Evolutionary conservation across 176 grass and related monocot genomes (phyloP).

Genomic region (Lolium perenne): DNA sequence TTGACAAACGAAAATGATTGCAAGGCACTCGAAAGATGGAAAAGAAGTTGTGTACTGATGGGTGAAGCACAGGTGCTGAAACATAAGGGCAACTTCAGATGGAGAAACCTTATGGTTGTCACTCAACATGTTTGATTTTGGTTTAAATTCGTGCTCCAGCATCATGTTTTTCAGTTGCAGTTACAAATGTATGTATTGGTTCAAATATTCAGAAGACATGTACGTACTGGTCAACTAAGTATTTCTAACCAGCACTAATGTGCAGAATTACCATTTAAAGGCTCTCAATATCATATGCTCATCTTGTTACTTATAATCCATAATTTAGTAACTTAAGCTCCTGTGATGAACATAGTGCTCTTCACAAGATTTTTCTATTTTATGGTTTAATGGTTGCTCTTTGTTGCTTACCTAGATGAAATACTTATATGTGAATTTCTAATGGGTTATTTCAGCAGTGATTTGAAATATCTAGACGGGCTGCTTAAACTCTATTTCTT

Average conservation of each 20-base stretch:
- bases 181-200: background rate
- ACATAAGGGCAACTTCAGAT: conserved; percentile 90
- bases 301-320: background rate
- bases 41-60: conserved; percentile 94
- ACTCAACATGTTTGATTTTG: conserved; percentile 47
- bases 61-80: conserved; percentile 98
- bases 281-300: background rate
- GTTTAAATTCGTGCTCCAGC: conserved; percentile 10
- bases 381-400: background rate
- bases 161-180: background rate
- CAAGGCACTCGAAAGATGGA: conserved; percentile 83
- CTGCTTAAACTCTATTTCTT: background rate
- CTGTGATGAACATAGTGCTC: conserved; percentile 2
- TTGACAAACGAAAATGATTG: conserved; percentile 90
- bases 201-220: no score
- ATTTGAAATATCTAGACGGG: conserved; percentile 7
- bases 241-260: no score
- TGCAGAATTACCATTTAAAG: background rate
- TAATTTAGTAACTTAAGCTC: background rate
- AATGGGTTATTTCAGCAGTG: background rate
- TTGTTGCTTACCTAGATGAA: conserved; percentile 8
- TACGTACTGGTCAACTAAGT: no score
- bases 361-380: background rate
- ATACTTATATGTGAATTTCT: background rate
- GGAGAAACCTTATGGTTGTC: conserved; percentile 96